These are phyloP conservation scores for Podila minutissima DNA, from an alignment of 192 early-diverging fungal species.

Conservation along the genomic window DNA sequence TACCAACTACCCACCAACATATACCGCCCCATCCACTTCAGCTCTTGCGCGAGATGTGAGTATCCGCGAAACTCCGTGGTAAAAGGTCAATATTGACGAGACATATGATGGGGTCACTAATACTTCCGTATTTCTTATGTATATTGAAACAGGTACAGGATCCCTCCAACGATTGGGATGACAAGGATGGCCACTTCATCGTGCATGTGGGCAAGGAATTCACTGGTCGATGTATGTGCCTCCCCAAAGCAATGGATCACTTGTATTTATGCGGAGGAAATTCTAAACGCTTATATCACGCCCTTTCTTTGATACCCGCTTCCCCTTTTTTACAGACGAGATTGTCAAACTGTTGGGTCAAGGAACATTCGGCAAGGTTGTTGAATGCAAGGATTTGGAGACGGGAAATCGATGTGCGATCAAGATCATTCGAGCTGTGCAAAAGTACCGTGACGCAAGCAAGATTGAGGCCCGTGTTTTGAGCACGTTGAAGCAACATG, in stretches of 20 bases:
- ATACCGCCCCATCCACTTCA: conserved; percentile 1
- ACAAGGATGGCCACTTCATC: conserved; percentile 93
- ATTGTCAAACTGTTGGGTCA: conserved; percentile 91
- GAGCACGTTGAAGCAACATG: conserved; percentile 77
- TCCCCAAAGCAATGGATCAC: conserved; percentile 16
- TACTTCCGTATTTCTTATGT: too few relatives aligned
- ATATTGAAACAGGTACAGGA: too few relatives aligned
- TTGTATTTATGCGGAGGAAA: not conserved
- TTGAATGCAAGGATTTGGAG: conserved; percentile 81
- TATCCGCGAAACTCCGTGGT: not conserved
- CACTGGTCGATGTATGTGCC: conserved; percentile 75
- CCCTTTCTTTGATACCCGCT: not conserved
- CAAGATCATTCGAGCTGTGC: conserved; percentile 94
- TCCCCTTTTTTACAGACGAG: conserved; percentile 65
- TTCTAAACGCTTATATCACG: too few relatives aligned
- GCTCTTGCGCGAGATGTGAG: not conserved
- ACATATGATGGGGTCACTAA: not conserved
- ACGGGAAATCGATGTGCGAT: conserved; percentile 75
- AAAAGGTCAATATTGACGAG: not conserved
- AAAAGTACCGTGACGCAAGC: conserved; percentile 95
- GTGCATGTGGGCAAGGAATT: conserved; percentile 77
- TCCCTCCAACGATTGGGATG: conserved; percentile 65
- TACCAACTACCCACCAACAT: conserved; percentile 15
- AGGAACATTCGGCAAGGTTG: conserved; percentile 98
- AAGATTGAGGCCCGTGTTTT: conserved; percentile 89